Conservation (phyloP, 768 basidiomycete genomes). For the Mycena galericulata region DNA sequence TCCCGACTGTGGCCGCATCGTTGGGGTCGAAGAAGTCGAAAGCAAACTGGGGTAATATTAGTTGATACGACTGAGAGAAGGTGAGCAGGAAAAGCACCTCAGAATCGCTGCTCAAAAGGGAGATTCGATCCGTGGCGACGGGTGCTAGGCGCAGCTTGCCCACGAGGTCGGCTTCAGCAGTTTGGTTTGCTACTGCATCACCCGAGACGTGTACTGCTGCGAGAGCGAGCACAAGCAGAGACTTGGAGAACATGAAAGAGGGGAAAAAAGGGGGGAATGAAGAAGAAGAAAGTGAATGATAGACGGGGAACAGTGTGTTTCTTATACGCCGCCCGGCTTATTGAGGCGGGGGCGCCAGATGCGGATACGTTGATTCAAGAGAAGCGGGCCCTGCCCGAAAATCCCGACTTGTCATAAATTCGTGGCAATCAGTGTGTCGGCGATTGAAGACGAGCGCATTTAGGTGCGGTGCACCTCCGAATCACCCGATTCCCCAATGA, state of each 20-base stretch:
- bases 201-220: constrained; percentile 10
- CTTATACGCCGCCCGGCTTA: constrained; percentile 10
- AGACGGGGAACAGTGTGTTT: not conserved
- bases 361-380: constrained; percentile 7
- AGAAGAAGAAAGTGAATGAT: constrained; percentile 23
- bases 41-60: constrained; percentile 27
- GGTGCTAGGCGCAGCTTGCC: constrained; percentile 25
- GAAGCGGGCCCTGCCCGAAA: not conserved
- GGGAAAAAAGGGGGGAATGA: constrained; percentile 12
- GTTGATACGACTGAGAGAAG: not conserved
- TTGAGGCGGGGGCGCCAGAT: not conserved
- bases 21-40: constrained; percentile 38
- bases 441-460: not conserved
- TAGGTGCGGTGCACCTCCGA: not conserved
- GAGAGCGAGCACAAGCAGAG: constrained; percentile 15
- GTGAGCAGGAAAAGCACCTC: constrained; percentile 15
- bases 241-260: constrained; percentile 16
- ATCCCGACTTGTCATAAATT: constrained; percentile 4
- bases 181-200: constrained; percentile 10
- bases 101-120: constrained; percentile 17
- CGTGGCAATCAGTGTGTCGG: not conserved
- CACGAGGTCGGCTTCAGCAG: constrained; percentile 26
- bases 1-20: constrained; percentile 17
- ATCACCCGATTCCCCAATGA: constrained; percentile 11
- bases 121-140: constrained; percentile 22